A percentile compares a stretch with the other conserved stretches of the same genome.
Conservation (phyloP, 805 yeast species). For the Suhomyces canberraensis region DNA sequence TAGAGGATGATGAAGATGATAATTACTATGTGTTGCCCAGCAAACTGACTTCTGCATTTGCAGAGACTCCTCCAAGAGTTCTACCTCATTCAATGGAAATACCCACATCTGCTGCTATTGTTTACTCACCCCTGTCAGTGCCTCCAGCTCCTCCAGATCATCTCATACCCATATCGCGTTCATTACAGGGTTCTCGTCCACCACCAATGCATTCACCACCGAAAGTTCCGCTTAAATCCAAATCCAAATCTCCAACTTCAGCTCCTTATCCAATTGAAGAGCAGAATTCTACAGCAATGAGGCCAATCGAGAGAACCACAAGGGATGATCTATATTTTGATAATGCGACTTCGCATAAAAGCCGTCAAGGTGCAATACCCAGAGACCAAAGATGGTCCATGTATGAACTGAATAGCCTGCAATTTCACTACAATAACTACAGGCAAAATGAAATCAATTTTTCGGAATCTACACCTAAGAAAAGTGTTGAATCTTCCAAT, state of each 20-base stretch:
- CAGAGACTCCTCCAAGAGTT: slow-evolving; percentile 1
- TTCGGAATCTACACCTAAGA: neutral
- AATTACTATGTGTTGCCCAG: neutral
- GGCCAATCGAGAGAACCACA: neutral
- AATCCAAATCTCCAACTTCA: neutral
- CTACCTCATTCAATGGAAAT: too few relatives aligned
- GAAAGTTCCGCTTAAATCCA: neutral
- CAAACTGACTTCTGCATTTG: neutral
- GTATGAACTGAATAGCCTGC: neutral
- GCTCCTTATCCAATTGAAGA: slow-evolving; percentile 4
- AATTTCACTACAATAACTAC: neutral
- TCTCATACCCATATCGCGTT: neutral
- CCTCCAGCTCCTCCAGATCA: slow-evolving; percentile 2
- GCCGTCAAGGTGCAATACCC: neutral
- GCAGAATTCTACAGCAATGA: neutral
- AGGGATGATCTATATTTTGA: slow-evolving; percentile 1
- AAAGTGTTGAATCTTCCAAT: neutral
- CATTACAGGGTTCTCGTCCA: neutral
- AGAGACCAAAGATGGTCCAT: neutral
- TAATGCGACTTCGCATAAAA: neutral
- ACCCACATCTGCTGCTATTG: too few relatives aligned
- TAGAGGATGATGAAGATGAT: neutral
- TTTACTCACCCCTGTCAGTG: neutral
- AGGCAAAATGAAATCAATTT: neutral
- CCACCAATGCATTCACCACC: slow-evolving; percentile 3